phyloP scores from a whole-genome alignment of 148 eudicot genomes.

The Diospyros lotus region DNA sequence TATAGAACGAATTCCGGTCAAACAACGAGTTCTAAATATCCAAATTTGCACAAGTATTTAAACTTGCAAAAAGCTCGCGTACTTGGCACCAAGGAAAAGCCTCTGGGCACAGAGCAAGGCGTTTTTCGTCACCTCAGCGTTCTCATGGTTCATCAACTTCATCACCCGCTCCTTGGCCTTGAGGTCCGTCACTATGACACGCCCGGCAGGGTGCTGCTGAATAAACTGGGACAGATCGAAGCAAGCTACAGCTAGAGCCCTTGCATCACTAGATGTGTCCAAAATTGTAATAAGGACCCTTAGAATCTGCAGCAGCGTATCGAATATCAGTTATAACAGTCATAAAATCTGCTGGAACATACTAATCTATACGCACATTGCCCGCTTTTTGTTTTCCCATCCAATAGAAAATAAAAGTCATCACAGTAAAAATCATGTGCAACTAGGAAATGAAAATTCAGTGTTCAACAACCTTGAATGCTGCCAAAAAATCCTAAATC shows the following conservation, averaged over 20 bases:
- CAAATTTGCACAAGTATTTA: slow-evolving; percentile 17
- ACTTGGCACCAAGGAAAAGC: slow-evolving; percentile 98
- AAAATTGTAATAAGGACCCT: slow-evolving; percentile 87
- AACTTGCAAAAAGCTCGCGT: slow-evolving; percentile 95
- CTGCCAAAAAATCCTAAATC: no score
- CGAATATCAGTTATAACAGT: slow-evolving; percentile 6
- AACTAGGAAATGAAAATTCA: background rate
- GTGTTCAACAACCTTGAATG: no score
- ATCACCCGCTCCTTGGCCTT: slow-evolving; percentile 94
- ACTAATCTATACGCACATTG: background rate
- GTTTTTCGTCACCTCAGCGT: slow-evolving; percentile 87
- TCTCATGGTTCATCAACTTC: slow-evolving; percentile 93
- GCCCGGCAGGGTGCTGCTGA: slow-evolving; percentile 93
- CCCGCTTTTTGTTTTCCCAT: background rate
- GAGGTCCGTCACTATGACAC: slow-evolving; percentile 76
- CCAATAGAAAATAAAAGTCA: background rate
- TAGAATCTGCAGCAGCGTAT: slow-evolving; percentile 50
- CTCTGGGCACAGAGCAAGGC: slow-evolving; percentile 93
- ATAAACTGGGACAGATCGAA: slow-evolving; percentile 94
- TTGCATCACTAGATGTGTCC: slow-evolving; percentile 74
- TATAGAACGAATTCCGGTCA: background rate
- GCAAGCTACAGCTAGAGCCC: slow-evolving; percentile 91
- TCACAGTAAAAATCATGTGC: background rate
- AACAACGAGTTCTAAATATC: background rate
- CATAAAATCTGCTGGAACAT: background rate